phyloP scores from a whole-genome alignment of 1,139 yeast species.

The Geotrichum aggregatum region DNA sequence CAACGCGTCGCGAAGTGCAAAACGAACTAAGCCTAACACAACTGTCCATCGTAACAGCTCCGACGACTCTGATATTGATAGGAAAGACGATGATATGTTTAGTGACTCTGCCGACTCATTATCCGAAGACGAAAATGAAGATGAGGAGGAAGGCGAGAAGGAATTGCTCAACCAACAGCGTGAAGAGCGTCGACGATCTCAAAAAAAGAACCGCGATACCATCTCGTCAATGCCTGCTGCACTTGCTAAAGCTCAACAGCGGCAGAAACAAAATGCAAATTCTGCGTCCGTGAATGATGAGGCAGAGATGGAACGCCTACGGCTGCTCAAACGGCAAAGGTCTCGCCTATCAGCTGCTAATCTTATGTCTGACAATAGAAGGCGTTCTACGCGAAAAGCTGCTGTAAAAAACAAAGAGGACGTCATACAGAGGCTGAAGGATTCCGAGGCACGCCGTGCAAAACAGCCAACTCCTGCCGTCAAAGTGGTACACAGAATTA shows the following conservation, averaged over 20 bases:
- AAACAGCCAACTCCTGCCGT: constrained; percentile 41
- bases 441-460: constrained; percentile 63
- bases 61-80: constrained; percentile 5
- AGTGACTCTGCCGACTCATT: constrained; percentile 33
- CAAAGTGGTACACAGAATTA: constrained; percentile 44
- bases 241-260: constrained; percentile 16
- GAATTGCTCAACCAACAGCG: constrained; percentile 33
- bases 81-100: constrained; percentile 34
- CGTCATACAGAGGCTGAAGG: constrained; percentile 66
- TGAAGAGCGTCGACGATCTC: constrained; percentile 29
- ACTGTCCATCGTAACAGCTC: neutral
- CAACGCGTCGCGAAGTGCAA: constrained; percentile 1
- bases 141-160: constrained; percentile 40
- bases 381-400: constrained; percentile 75
- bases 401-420: constrained; percentile 77
- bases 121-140: constrained; percentile 31
- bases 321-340: constrained; percentile 21
- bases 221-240: constrained; percentile 16
- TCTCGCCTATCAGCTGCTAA: constrained; percentile 33
- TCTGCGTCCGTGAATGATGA: constrained; percentile 20
- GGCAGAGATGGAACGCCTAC: constrained; percentile 15
- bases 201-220: constrained; percentile 24
- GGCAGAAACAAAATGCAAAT: constrained; percentile 9
- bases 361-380: constrained; percentile 57
- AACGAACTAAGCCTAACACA: neutral